Conservation (phyloP, 129 eudicot genomes). For the sunflower (Helianthus annuus) region HanXRQr2.0-SUNRISE NC_035443.2:44885721-44886220, state of each 20-base stretch:
- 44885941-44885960: neutral
- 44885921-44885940: neutral
- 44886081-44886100: neutral
- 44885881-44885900: too few relatives aligned
- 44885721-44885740: too few relatives aligned
- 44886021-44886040: slow-evolving; percentile 34
- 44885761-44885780: too few relatives aligned
- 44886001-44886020: slow-evolving; percentile 27
- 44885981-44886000: slow-evolving; percentile 16
- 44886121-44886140: neutral
- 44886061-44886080: slow-evolving; percentile 33
- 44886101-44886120: too few relatives aligned
- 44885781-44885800: too few relatives aligned
- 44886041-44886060: slow-evolving; percentile 23
- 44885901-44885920: too few relatives aligned
- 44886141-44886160: neutral
- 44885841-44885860: too few relatives aligned
- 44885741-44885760: too few relatives aligned
- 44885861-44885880: too few relatives aligned
- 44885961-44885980: neutral
- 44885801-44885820: too few relatives aligned
- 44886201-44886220: slow-evolving; percentile 5
- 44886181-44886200: slow-evolving; percentile 4
- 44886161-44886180: neutral
- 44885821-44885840: too few relatives aligned